Base-by-base conservation (phyloP, 2,329 filamentous ascomycete genomes). In the Sporothrix phasma region DNA sequence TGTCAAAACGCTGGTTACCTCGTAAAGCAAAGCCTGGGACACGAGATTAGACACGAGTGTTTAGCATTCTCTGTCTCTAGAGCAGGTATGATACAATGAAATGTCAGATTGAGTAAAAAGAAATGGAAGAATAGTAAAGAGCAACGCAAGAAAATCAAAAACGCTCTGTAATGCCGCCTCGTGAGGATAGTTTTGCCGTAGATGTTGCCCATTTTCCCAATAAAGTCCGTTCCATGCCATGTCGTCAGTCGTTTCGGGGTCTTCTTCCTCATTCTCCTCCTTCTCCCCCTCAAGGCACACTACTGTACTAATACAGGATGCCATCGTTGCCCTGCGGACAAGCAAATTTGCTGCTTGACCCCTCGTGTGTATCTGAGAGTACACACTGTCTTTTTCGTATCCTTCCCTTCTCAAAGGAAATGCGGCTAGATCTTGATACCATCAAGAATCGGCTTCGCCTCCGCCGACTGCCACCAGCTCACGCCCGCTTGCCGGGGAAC, bases 381-480 rank as follows among this genome's bases (percentile, higher is more conserved):
- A 61, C 22, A 56, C 31, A 56, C 53, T 43, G 13, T 43, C n/a
- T n/a, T n/a, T n/a, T n/a, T 43, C 26, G 5, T 10, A 6, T 26
- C 19, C 15, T 19, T n/a, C 19, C 41, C 31, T 11, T 13, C 8
- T 7, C 6, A 10, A 19, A 5, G 17, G 11, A 0, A 19, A 7
- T 15, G 10, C 47, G 26, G 26, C 47, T 76, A 84, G 60, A 84
- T 80, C 74, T 83, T 84, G 62, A 77, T 77, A 0, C 81, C 82
- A 65, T 90, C 86, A 41, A 92, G 74, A 69, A 94, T 92, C 0
- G 80, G 76, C 76, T 79, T 88, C n/a, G 90, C 90, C 76, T 90
- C 89, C 43, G 90, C 88, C 56, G 82, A 88, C 76, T 78, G 86
- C 92, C 92, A 96, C 90, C 90, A 96, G 72, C 90, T 89, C 69